A percentile compares a stretch with the other conserved stretches of the same genome.
Conservation (phyloP, 495 filamentous ascomycete genomes). For the Aspergillus egyptiacus region DNA sequence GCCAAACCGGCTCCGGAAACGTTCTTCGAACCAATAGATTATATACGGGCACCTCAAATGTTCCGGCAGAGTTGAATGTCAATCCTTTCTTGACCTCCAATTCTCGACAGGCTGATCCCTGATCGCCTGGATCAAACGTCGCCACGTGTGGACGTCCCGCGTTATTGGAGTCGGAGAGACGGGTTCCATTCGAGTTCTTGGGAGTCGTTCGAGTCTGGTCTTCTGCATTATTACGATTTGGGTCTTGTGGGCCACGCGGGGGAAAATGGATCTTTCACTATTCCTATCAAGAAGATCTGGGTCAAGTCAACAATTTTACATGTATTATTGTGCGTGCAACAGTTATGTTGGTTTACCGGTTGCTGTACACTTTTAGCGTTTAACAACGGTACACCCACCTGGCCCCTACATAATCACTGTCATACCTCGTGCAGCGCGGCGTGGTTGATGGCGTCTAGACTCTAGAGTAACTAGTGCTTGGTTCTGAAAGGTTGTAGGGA, state of each 20-base stretch:
- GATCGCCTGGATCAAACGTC: background rate
- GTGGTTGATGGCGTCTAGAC: background rate
- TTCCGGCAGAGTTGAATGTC: background rate
- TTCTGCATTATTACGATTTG: background rate
- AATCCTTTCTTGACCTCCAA: background rate
- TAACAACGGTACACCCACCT: background rate
- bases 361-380: background rate
- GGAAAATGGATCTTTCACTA: no score
- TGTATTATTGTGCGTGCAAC: background rate
- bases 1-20: constrained; percentile 40
- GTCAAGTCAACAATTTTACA: constrained; percentile 3
- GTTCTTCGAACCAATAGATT: constrained; percentile 21
- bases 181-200: no score
- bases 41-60: background rate
- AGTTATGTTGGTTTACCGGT: background rate
- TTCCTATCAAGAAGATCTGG: constrained; percentile 5
- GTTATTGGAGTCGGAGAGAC: background rate
- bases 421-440: background rate
- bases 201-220: background rate
- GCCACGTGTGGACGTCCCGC: constrained; percentile 13
- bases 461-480: no score
- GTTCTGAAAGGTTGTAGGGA: background rate
- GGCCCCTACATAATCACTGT: background rate
- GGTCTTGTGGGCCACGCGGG: constrained; percentile 1
- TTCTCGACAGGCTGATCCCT: background rate